Evolutionary conservation across 257 asterid genomes (phyloP), one percentile per base, ranked within the genome.

Genomic region (Solanum verrucosum): DNA sequence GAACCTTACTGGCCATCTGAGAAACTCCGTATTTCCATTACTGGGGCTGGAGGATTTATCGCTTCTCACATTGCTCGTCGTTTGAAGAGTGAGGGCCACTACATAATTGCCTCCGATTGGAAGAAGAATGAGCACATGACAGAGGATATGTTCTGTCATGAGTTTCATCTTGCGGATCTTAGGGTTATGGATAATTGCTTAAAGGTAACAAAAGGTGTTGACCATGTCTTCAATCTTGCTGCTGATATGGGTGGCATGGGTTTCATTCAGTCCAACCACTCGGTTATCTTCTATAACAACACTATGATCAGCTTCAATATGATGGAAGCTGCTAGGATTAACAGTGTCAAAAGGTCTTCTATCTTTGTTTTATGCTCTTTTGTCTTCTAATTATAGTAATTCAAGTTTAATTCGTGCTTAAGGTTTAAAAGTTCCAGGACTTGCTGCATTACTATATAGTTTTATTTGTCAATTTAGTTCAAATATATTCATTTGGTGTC

Each of bases 221-320:
- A 93, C 86, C 98, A 96, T 72, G 98, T 95, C 38, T 96, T 96
- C 92, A 96, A 96, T 87, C 98, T 96, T 63, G 98, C 98, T 84
- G 98, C 98, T 52, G 98, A 96, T 89, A 96, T 96, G 98, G 98
- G 98, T 77, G 98, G 98, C 34, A 96, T 96, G 98, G 98, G 98
- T 7, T 95, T 96, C 93, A 96, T 96, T 88, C 98, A 96, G 95
- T 96, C 98, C 4, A 96, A 96, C 91, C 98, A 96, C 93, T 94
- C 98, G 0, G 98, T 96, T 85, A 96, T 96, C 79, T 95, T 96
- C 98, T 96, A 96, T 85, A 96, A 96, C 91, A 96, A 96, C 89
- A 95, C 98, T 0, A 96, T 94, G 98, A 96, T 96, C 89, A 96
- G 98, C 91, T 95, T 96, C 90, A 96, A 96, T 91, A 96, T 96